Conservation (phyloP, 495 filamentous ascomycete genomes). For the Bombardia bombarda region DNA sequence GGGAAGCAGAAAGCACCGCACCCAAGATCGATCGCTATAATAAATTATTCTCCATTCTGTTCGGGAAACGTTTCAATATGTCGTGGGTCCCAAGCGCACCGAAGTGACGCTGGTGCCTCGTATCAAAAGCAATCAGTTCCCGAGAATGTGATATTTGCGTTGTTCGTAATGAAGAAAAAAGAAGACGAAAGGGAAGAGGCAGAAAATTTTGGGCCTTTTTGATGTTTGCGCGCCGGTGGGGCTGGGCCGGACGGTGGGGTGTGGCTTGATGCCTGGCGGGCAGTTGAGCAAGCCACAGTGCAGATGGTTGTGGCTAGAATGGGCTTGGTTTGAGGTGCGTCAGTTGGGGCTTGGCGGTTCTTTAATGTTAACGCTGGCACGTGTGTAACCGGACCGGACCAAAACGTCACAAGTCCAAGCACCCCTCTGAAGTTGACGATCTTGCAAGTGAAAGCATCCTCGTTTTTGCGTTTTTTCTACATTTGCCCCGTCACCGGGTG, state of each 20-base stretch:
- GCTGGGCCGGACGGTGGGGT: no score
- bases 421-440: no score
- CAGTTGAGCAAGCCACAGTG: no score
- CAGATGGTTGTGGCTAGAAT: no score
- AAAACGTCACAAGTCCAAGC: no score
- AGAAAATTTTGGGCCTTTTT: slow-evolving; percentile 12
- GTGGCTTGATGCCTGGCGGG: no score
- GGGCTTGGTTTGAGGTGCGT: no score
- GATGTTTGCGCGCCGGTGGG: no score
- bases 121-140: slow-evolving; percentile 18
- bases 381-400: no score
- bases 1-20: slow-evolving; percentile 41
- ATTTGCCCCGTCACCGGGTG: background rate
- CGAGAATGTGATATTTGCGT: slow-evolving; percentile 34
- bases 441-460: background rate
- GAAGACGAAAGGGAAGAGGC: slow-evolving; percentile 19
- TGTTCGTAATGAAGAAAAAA: slow-evolving; percentile 41
- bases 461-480: background rate
- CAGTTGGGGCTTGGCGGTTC: no score
- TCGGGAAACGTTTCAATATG: slow-evolving; percentile 33
- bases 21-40: slow-evolving; percentile 47
- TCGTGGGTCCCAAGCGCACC: slow-evolving; percentile 34
- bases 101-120: slow-evolving; percentile 26
- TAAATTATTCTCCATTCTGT: slow-evolving; percentile 47
- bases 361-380: no score